A percentile compares a stretch with the other conserved stretches of the same genome.
These are phyloP conservation scores for Linnemannia zychae DNA, from an alignment of 192 early-diverging fungal genomes.

Conservation along the genomic window DNA sequence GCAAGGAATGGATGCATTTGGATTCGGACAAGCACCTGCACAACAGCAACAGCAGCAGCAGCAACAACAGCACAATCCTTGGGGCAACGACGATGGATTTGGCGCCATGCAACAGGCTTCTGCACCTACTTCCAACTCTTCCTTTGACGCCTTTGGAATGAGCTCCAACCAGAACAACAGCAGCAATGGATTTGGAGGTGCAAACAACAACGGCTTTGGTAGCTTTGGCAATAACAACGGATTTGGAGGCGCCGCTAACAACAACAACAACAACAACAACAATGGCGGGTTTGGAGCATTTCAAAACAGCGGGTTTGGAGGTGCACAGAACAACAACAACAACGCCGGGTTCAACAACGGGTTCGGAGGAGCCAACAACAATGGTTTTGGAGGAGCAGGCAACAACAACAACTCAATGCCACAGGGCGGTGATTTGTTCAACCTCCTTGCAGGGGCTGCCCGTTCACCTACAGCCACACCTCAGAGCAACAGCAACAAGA, in stretches of 20 bases:
- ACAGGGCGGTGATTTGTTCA: conserved; percentile 52
- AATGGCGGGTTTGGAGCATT: conserved; percentile 4
- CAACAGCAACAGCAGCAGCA: conserved; percentile 33
- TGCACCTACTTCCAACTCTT: conserved; percentile 11
- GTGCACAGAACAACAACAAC: conserved; percentile 6
- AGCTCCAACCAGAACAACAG: conserved; percentile 13
- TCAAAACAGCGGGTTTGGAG: conserved; percentile 21
- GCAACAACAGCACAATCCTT: conserved; percentile 28
- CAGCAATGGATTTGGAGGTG: not conserved
- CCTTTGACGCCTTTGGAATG: conserved; percentile 36
- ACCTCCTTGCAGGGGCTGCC: conserved; percentile 33
- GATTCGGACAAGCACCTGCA: conserved; percentile 21
- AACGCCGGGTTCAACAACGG: conserved; percentile 7
- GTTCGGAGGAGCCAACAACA: conserved; percentile 5
- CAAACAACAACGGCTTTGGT: not conserved
- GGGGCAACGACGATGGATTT: conserved; percentile 52
- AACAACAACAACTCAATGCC: conserved; percentile 21
- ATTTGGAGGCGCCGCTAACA: not conserved
- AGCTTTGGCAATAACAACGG: conserved; percentile 12
- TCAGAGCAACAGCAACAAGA: conserved; percentile 36
- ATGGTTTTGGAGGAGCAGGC: conserved; percentile 7
- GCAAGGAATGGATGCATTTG: conserved; percentile 47
- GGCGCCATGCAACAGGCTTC: conserved; percentile 50
- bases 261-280: conserved; percentile 3
- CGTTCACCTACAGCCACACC: conserved; percentile 20